Evolutionary conservation across 805 yeast genomes (phyloP), one percentile per base, ranked within the genome.

Genomic region (Pichia ethanolica): DNA sequence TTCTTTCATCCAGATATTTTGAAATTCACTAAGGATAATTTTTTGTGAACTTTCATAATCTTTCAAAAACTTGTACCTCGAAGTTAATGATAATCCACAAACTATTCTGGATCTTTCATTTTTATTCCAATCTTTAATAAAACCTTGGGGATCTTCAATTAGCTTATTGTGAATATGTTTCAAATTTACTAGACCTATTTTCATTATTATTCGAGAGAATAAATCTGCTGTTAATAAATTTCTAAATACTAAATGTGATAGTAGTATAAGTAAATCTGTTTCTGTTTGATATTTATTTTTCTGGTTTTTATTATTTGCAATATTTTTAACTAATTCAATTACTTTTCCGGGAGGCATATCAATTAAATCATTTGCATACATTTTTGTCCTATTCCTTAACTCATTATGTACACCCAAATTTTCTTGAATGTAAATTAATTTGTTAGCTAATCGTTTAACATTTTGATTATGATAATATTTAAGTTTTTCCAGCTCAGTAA

Each of bases 1-100:
- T 35, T 54, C 46, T 0, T 60, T 59, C 25, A 63, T 38, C 67
- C 66, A 65, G 7, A 44, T n/a, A 8, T 47, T 35, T 3, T 45
- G 42, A 13, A 62, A 45, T 30, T 49, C 39, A 34, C 51, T 44
- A 4, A 53, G 46, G 0, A 61, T 46, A 1, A 61, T 49, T 3
- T 39, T 42, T n/a, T 52, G 47, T 1, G 61, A 48, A 36, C 56
- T 33, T 9, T 49, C 42, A 33, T 43, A 48, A 28, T 54, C 49
- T 7, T 54, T 54, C 10, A 61, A 26, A 46, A 57, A 56, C 39
- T 56, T 56, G 39, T 54, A 59, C 11, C 64, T 55, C 7, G 61
- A 59, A 1, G 62, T 56, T 11, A 63, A 33, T 1, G 57, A 48
- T 35, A 65, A 50, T 37, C 54, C 54, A 14, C 58, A 48, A 30